phyloP scores from a whole-genome alignment of 2,329 filamentous ascomycete genomes.

The Thelonectria blattea region DNA sequence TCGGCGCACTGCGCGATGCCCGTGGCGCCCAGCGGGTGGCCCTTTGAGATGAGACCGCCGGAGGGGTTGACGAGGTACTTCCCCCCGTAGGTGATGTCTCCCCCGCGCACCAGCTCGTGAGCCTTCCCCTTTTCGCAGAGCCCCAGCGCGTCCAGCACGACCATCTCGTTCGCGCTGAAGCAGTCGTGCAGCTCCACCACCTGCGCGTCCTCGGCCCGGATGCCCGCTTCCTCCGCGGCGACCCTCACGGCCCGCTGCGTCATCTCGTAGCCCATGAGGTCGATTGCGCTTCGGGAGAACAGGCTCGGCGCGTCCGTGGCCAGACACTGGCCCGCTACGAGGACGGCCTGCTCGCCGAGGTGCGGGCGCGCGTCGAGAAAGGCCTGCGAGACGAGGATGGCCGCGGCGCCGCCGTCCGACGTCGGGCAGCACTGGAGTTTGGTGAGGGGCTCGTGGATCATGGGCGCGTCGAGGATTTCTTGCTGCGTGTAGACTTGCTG shows the following conservation, averaged over 20 bases:
- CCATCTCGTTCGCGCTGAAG: constrained; percentile 95
- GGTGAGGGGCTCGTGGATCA: constrained; percentile 86
- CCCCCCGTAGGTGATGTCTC: constrained; percentile 91
- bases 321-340: constrained; percentile 86
- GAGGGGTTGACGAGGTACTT: constrained; percentile 89
- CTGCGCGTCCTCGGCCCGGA: constrained; percentile 72
- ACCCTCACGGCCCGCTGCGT: constrained; percentile 69
- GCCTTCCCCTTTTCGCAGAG: constrained; percentile 81
- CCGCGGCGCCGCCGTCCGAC: constrained; percentile 88
- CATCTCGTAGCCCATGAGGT: constrained; percentile 91
- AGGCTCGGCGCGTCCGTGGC: constrained; percentile 83
- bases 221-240: constrained; percentile 76
- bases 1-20: constrained; percentile 97
- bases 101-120: constrained; percentile 84
- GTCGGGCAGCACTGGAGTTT: constrained; percentile 99
- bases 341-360: constrained; percentile 80
- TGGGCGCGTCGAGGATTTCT: constrained; percentile 75
- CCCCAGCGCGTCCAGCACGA: constrained; percentile 85
- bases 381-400: constrained; percentile 84
- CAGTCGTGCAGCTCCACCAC: constrained; percentile 96
- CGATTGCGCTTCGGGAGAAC: constrained; percentile 82
- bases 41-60: constrained; percentile 93
- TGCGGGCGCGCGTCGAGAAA: constrained; percentile 88
- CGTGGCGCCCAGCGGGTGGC: constrained; percentile 90
- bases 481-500: constrained; percentile 88